These are phyloP conservation scores for Xylariaceae sp. DNA, from an alignment of 2,329 filamentous ascomycete species.

Conservation along the genomic window DNA sequence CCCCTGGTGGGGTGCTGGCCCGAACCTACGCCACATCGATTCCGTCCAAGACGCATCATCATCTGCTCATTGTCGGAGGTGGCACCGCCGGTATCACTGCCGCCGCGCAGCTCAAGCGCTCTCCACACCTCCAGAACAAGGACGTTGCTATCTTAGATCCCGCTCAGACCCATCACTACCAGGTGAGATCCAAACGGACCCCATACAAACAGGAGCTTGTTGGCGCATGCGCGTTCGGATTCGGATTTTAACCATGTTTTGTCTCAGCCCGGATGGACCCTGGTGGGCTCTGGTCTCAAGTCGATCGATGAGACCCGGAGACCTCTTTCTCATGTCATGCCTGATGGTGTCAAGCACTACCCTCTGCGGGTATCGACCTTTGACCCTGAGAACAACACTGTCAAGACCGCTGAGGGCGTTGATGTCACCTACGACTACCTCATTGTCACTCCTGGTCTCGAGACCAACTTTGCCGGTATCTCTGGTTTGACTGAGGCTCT, in stretches of 20 bases:
- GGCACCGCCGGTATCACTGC: conserved; percentile 61
- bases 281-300: conserved; percentile 35
- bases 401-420: conserved; percentile 34
- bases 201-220: no score
- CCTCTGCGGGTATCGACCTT: conserved; percentile 32
- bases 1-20: conserved; percentile 15
- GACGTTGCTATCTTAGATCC: conserved; percentile 36
- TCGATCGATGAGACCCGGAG: conserved; percentile 27
- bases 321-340: conserved; percentile 31
- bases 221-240: neutral
- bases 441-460: conserved; percentile 35
- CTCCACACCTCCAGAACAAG: conserved; percentile 27
- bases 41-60: conserved; percentile 44
- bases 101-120: conserved; percentile 58
- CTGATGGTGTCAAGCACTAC: conserved; percentile 34
- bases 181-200: conserved; percentile 17
- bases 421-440: conserved; percentile 36
- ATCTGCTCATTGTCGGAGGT: conserved; percentile 61
- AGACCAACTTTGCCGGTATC: conserved; percentile 34
- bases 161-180: conserved; percentile 34
- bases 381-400: conserved; percentile 34
- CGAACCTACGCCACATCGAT: conserved; percentile 29
- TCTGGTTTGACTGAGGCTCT: conserved; percentile 34
- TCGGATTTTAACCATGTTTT: neutral
- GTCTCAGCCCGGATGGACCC: conserved; percentile 35